Evolutionary conservation across 805 yeast species (phyloP), one percentile per base, ranked within the genome.

Genomic region (Candida boleticola): DNA sequence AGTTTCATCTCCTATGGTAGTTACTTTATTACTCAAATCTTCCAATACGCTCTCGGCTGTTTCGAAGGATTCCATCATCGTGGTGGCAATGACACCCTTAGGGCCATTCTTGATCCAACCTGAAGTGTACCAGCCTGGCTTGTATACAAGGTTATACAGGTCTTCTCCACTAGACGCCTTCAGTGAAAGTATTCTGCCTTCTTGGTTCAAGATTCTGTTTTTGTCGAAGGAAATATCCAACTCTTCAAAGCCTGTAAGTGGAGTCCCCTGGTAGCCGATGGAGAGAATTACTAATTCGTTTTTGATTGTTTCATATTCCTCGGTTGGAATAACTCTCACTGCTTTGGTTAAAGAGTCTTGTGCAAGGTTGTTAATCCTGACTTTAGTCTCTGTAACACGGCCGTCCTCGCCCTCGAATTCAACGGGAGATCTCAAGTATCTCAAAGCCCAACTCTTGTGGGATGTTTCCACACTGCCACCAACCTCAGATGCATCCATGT

Each of bases 41-140:
- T 73, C 66, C 14, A 80, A 54, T 0, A 93, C 70, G 10, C 72
- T 64, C 21, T 80, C 87, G 0, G 89, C 92, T 0, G 92, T 82
- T 6, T 79, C 76, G 48, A 83, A 83, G 1, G 97, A 79, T 45
- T 85, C 89, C 74, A 83, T 76, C 84, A 92, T 86, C 0, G 98
- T 89, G 11, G 87, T 75, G 14, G 95, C 95, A 49, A 93, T 93
- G 3, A 89, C 95, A 1, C 99, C 99, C 22, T 76, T 76, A 5
- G 96, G 85, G 1, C 96, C 95, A 39, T 77, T 81, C 43, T 85
- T 80, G 36, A 89, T 82, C 99, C 99, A 93, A 0, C 99, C 99
- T 6, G 89, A 70, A 2, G 86, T 82, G 52, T 89, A 92, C 44
- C 88, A 64, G 0, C 88, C 84, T 2, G 55, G 55, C 35, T 58